These are phyloP conservation scores for Leptographium procerum DNA, from an alignment of 2,329 filamentous ascomycete species.

Conservation along the genomic window DNA sequence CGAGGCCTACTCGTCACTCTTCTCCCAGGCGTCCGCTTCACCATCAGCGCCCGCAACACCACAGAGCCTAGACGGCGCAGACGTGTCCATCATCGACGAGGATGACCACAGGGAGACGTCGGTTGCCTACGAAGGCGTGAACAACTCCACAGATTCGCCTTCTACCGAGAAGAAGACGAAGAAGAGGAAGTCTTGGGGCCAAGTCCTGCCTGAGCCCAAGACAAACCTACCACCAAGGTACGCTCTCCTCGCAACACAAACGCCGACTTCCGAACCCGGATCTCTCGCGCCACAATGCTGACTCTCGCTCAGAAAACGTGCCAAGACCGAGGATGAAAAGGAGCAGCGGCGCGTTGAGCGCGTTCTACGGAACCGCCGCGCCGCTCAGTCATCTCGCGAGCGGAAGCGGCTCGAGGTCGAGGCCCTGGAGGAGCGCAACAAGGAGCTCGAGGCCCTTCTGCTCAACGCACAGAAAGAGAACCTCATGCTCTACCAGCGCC, in stretches of 20 bases:
- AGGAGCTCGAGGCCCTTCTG: conserved; percentile 55
- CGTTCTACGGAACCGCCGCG: conserved; percentile 89
- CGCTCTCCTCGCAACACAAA: no score
- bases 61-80: neutral
- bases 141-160: neutral
- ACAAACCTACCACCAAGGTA: conserved; percentile 86
- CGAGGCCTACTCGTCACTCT: conserved; percentile 40
- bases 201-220: conserved; percentile 92
- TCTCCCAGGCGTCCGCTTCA: conserved; percentile 15
- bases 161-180: conserved; percentile 65
- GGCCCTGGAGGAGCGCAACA: conserved; percentile 65
- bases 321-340: conserved; percentile 98
- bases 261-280: no score
- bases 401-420: conserved; percentile 84
- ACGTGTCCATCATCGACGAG: conserved; percentile 1
- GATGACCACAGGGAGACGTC: conserved; percentile 11
- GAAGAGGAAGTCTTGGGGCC: conserved; percentile 98
- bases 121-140: neutral
- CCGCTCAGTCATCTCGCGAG: conserved; percentile 91
- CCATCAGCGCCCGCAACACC: conserved; percentile 1
- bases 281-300: conserved; percentile 6
- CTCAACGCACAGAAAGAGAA: conserved; percentile 25
- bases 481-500: conserved; percentile 34
- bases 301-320: conserved; percentile 84
- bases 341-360: conserved; percentile 96